Percentiles rank a stretch among this genome's conserved stretches.
These are phyloP conservation scores for Taiwanofungus camphoratus DNA, from an alignment of 1,284 basidiomycete species.

Conservation along the genomic window DNA sequence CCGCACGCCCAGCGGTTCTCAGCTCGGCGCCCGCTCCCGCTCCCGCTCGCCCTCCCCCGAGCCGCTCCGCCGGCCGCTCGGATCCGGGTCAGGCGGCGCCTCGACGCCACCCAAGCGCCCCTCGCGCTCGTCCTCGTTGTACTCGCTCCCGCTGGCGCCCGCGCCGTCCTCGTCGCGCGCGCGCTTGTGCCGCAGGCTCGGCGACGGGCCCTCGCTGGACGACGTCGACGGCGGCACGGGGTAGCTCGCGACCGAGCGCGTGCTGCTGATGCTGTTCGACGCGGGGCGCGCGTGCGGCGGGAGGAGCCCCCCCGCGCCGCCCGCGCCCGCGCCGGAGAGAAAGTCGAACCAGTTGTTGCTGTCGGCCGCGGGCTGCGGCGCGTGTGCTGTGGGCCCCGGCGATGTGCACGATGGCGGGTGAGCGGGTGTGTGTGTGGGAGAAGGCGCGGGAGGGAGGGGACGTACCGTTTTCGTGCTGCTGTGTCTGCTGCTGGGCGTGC, in stretches of 20 bases:
- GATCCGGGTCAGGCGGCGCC: no score
- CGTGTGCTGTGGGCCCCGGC: constrained; percentile 8
- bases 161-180: constrained; percentile 17
- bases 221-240: constrained; percentile 11
- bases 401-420: neutral
- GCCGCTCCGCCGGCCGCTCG: no score
- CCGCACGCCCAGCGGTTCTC: no score
- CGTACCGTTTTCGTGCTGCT: constrained; percentile 19
- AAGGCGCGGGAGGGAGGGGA: neutral
- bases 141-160: constrained; percentile 10
- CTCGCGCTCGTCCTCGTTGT: constrained; percentile 9
- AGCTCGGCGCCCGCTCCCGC: no score
- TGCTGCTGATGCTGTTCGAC: constrained; percentile 17
- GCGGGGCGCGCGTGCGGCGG: constrained; percentile 16
- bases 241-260: constrained; percentile 5
- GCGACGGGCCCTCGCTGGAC: constrained; percentile 12
- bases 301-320: constrained; percentile 1
- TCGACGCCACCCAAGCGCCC: no score
- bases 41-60: no score
- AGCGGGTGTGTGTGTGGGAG: neutral
- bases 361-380: constrained; percentile 1
- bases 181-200: constrained; percentile 17
- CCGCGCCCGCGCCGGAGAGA: constrained; percentile 12
- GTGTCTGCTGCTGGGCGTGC: constrained; percentile 19
- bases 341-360: constrained; percentile 26